phyloP scores from a whole-genome alignment of 1,139 yeast species.

The Geotrichum histeridarum region DNA sequence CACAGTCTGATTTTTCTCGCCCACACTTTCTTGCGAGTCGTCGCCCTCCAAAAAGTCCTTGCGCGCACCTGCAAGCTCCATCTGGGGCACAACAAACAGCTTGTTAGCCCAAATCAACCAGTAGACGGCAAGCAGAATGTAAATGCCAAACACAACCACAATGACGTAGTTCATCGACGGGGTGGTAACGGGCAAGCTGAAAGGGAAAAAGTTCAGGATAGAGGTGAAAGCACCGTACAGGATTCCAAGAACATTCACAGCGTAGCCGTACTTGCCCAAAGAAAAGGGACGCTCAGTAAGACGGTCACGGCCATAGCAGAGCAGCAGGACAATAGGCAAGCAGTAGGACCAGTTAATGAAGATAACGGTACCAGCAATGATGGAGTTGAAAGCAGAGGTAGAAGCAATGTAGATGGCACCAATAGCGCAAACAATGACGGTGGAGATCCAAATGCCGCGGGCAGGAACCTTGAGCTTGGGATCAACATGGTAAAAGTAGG shows the following conservation, averaged over 20 bases:
- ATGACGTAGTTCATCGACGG: slow-evolving; percentile 69
- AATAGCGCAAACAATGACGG: slow-evolving; percentile 60
- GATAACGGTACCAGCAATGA: slow-evolving; percentile 76
- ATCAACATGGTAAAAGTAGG: slow-evolving; percentile 62
- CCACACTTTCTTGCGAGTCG: background rate
- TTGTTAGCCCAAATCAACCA: slow-evolving; percentile 19
- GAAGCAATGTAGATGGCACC: slow-evolving; percentile 56
- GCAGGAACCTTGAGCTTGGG: slow-evolving; percentile 58
- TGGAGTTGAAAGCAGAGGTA: slow-evolving; percentile 72
- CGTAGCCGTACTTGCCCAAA: slow-evolving; percentile 56
- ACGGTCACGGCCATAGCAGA: slow-evolving; percentile 53
- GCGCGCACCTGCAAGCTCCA: slow-evolving; percentile 10
- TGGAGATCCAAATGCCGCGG: slow-evolving; percentile 65
- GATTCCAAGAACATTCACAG: slow-evolving; percentile 56
- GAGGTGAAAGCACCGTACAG: slow-evolving; percentile 58
- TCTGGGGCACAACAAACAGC: slow-evolving; percentile 18
- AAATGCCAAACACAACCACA: slow-evolving; percentile 38
- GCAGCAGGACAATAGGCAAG: slow-evolving; percentile 60
- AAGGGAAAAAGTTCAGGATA: slow-evolving; percentile 64
- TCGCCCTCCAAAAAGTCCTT: slow-evolving; percentile 1
- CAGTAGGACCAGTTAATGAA: slow-evolving; percentile 72
- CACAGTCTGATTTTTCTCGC: background rate
- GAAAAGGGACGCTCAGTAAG: slow-evolving; percentile 68
- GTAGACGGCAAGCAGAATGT: slow-evolving; percentile 15
- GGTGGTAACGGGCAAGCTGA: slow-evolving; percentile 59